phyloP scores from a whole-genome alignment of 1,284 basidiomycete species.

The Boletellus deceptivus region DNA sequence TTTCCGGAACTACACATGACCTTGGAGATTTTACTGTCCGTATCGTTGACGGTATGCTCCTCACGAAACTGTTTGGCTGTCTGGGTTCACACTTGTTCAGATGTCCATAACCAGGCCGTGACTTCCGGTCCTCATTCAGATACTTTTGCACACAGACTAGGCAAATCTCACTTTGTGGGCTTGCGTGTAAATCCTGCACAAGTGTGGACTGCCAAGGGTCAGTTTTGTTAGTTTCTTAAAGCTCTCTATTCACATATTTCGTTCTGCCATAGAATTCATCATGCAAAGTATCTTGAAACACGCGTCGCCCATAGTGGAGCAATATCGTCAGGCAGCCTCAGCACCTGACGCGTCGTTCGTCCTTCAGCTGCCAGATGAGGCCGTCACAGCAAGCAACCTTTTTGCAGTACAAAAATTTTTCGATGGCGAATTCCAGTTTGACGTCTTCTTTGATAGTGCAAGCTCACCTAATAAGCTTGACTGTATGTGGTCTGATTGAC shows the following conservation, averaged over 20 bases:
- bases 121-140: constrained; percentile 54
- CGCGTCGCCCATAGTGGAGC: constrained; percentile 53
- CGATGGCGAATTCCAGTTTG: constrained; percentile 82
- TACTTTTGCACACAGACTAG: constrained; percentile 61
- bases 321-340: constrained; percentile 51
- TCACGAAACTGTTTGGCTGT: not conserved
- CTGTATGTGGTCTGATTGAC: constrained; percentile 42
- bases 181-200: constrained; percentile 59
- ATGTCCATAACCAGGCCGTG: constrained; percentile 55
- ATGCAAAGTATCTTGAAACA: constrained; percentile 59
- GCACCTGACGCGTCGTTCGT: constrained; percentile 80
- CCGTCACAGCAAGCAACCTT: constrained; percentile 72
- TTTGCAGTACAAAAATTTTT: constrained; percentile 86
- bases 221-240: constrained; percentile 5
- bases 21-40: constrained; percentile 81
- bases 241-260: not conserved
- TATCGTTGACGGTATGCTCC: constrained; percentile 69
- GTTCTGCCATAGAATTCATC: constrained; percentile 54
- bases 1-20: constrained; percentile 72
- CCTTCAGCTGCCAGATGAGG: constrained; percentile 74
- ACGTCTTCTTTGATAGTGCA: constrained; percentile 80
- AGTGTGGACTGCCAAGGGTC: constrained; percentile 86
- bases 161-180: constrained; percentile 74
- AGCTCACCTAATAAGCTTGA: constrained; percentile 59
- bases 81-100: constrained; percentile 34